Base-by-base conservation (phyloP, 331 rosid species). In the Pyrus hybrid region DNA sequence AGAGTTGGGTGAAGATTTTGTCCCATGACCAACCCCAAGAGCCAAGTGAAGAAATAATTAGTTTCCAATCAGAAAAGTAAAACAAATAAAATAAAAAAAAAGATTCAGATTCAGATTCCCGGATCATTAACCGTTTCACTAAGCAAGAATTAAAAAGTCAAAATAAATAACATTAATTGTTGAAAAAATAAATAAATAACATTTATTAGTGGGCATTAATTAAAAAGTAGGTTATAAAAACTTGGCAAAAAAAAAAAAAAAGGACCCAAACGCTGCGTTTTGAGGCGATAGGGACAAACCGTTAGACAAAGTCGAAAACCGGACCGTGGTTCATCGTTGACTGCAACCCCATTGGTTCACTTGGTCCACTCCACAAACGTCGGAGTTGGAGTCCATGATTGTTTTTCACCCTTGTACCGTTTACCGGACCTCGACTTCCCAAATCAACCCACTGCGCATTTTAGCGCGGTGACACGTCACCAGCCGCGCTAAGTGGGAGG, bases 341-440 rank as follows among this genome's bases (percentile, higher is more conserved):
- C 68, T 58, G 28, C 17, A 43, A 23, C 16, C 21, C 54, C 35
- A 35, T 33, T 20, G 29, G 20, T 23, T 58, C 78, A 57, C 10
- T 47, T 49, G 80, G 54, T 51, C 43, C 56, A 29, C 29, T 82
- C 79, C 84, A 5, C 17, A 25, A n/a, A 20, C 77, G 47, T 56
- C 56, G 80, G 75, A 68, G 64, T 14, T 8, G 37, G 25, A 14
- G 12, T 21, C 21, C 21, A 29, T 10, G 45, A 22, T 33, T 1
- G 13, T 4, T 21, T 56, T 23, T 57, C 5, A 43, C 63, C 16
- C 14, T 32, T 72, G 0, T 13, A 32, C 32, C 54, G 5, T 22
- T 13, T 53, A n/a, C 41, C 5, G 41, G 14, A n/a, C 14, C 22
- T 22, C 18, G 21, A 43, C 16, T 43, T 26, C 67, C 21, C 30